Evolutionary conservation across 2,329 filamentous ascomycete genomes (phyloP), one percentile per base, ranked within the genome.

Genomic region (Xylariales sp.): DNA sequence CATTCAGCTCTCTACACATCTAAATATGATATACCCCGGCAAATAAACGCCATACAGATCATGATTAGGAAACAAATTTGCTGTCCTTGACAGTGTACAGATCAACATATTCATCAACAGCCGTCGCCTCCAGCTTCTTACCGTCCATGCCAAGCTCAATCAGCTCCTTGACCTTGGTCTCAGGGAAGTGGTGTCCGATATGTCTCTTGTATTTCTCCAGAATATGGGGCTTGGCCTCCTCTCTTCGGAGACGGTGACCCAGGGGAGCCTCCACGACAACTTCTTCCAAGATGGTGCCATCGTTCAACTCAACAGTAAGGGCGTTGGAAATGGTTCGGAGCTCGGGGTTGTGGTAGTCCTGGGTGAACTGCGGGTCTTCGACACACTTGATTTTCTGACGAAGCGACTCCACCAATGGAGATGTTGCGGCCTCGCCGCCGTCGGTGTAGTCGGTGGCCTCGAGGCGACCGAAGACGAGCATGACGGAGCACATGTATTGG

Each of bases 281-380:
- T 71, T 98, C 93, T 16, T 91, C 84, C 25, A 97, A 75, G 8
- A 93, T 76, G 34, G 89, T 95, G 57, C 93, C 93, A 62, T 97
- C 91, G 65, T 95, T 93, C 54, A 98, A 77, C 58, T 85, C 91
- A 45, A 98, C 90, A 21, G 90, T 96, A 51, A 98, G 76, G 7
- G 90, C 93, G 71, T 98, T 98, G 65, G 89, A 88, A 69, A 98
- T 98, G 66, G 89, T 96, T 57, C 93, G 88, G 73, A 94, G 87
- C 53, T 77, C 73, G 21, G 93, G 88, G 73, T 97, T 78, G 64
- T 98, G 93, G 81, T 98, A 98, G 68, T 97, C 91, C 62, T 76
- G 70, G 53, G 93, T 97, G 76, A 90, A 97, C 68, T 91, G 79
- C 44, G 88, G 86, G 69, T 98, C 93, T 71, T 98, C 93, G 40